Evolutionary conservation across 768 basidiomycete species (phyloP).

Genomic region (Vararia minispora): DNA sequence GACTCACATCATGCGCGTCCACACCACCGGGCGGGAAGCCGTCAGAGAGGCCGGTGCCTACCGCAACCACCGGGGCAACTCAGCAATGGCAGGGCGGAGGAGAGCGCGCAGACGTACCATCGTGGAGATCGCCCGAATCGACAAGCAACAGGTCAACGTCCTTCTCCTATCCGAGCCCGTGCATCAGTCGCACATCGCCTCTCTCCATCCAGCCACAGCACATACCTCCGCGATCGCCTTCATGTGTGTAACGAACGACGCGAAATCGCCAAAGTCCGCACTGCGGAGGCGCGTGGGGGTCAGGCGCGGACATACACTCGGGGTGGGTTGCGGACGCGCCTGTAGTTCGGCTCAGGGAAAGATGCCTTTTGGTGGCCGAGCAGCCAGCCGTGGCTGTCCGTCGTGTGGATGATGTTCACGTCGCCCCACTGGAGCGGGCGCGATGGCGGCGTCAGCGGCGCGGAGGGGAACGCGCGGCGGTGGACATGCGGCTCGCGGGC

Average conservation of each 20-base stretch:
- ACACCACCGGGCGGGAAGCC: conserved; percentile 61
- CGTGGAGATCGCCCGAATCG: conserved; percentile 73
- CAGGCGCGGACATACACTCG: not conserved
- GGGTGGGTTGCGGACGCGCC: conserved; percentile 21
- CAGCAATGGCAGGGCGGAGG: conserved; percentile 5
- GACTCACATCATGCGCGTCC: conserved; percentile 56
- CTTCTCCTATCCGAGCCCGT: conserved; percentile 29
- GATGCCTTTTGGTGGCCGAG: conserved; percentile 71
- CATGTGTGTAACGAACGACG: conserved; percentile 80
- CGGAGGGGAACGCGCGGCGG: conserved; percentile 28
- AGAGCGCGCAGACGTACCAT: conserved; percentile 28
- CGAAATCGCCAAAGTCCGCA: conserved; percentile 71
- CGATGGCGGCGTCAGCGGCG: conserved; percentile 42
- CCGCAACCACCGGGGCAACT: not conserved
- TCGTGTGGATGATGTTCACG: conserved; percentile 79
- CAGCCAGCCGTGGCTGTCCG: conserved; percentile 76
- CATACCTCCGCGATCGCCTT: conserved; percentile 56
- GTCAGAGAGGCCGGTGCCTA: conserved; percentile 69
- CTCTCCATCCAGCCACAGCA: not conserved
- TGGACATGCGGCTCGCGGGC: conserved; percentile 17
- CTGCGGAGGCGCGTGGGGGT: conserved; percentile 14
- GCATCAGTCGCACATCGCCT: not conserved
- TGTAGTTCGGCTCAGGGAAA: conserved; percentile 70
- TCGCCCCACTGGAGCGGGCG: conserved; percentile 78
- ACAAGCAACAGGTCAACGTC: conserved; percentile 78